phyloP scores from a whole-genome alignment of 2,329 filamentous ascomycete species.

The Botryotinia narcissicola region DNA sequence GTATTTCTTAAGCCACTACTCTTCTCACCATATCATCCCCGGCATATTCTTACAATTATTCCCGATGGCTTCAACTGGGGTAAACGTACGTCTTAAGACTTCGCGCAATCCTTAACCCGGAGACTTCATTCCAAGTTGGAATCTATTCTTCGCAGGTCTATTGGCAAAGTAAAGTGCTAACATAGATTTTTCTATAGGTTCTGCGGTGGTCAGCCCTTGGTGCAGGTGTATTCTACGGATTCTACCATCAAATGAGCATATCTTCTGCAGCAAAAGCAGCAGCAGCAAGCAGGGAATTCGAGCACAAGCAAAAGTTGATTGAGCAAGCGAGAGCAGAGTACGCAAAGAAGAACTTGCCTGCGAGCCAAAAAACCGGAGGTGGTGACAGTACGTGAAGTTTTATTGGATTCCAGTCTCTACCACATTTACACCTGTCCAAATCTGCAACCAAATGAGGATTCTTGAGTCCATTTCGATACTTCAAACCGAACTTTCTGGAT shows the following conservation, averaged over 20 bases:
- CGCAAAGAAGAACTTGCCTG: constrained; percentile 67
- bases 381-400: constrained; percentile 40
- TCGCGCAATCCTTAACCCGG: constrained; percentile 21
- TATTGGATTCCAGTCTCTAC: not conserved
- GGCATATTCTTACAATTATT: constrained; percentile 22
- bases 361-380: constrained; percentile 40
- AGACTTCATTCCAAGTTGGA: constrained; percentile 6
- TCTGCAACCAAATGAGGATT: not conserved
- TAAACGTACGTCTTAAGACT: constrained; percentile 48
- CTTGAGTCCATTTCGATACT: not conserved
- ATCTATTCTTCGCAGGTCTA: not conserved
- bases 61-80: constrained; percentile 46
- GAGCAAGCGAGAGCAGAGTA: constrained; percentile 89
- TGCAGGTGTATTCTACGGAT: constrained; percentile 90
- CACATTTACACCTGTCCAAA: not conserved
- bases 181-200: constrained; percentile 58
- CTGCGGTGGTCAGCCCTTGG: constrained; percentile 94
- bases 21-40: constrained; percentile 19
- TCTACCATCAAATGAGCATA: constrained; percentile 87
- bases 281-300: constrained; percentile 76
- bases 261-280: constrained; percentile 66
- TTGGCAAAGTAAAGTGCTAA: constrained; percentile 12
- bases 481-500: not conserved
- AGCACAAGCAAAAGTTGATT: constrained; percentile 90
- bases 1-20: constrained; percentile 24